Evolutionary conservation across 1,284 basidiomycete species (phyloP).

Genomic region (Puccinia novopanici): DNA sequence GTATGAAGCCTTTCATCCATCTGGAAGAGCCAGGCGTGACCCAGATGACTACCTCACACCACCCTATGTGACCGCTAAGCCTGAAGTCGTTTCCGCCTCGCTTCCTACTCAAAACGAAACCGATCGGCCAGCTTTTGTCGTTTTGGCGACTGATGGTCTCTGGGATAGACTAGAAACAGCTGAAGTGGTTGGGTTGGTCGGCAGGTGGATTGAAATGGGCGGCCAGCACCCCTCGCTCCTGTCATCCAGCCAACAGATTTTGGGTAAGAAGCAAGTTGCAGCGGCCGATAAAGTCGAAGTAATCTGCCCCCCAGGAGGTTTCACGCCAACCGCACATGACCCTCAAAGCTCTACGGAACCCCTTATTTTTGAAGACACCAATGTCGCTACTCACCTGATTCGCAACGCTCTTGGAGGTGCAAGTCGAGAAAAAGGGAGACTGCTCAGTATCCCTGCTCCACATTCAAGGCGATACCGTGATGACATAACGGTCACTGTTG

Average conservation of each 20-base stretch:
- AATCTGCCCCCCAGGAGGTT: constrained; percentile 49
- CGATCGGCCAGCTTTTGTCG: constrained; percentile 67
- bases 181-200: constrained; percentile 87
- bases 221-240: constrained; percentile 7
- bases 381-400: constrained; percentile 85
- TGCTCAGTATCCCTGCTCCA: constrained; percentile 83
- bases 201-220: constrained; percentile 68
- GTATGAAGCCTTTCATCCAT: constrained; percentile 58
- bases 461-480: constrained; percentile 64
- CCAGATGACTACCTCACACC: constrained; percentile 72
- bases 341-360: constrained; percentile 43
- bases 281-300: constrained; percentile 66
- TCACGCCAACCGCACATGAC: constrained; percentile 44
- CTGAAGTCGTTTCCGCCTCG: constrained; percentile 71
- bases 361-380: constrained; percentile 75
- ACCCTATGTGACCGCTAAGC: constrained; percentile 86
- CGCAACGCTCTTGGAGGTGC: constrained; percentile 90
- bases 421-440: constrained; percentile 67
- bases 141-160: constrained; percentile 88
- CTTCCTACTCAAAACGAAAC: constrained; percentile 54
- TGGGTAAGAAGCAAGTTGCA: constrained; percentile 58
- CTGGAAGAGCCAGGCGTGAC: constrained; percentile 58
- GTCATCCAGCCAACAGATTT: background rate
- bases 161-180: constrained; percentile 95
- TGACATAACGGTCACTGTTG: constrained; percentile 49